Evolutionary conservation across 345 rosid species (phyloP), one percentile per base, ranked within the genome.

Genomic region (Boechera retrofracta): DNA sequence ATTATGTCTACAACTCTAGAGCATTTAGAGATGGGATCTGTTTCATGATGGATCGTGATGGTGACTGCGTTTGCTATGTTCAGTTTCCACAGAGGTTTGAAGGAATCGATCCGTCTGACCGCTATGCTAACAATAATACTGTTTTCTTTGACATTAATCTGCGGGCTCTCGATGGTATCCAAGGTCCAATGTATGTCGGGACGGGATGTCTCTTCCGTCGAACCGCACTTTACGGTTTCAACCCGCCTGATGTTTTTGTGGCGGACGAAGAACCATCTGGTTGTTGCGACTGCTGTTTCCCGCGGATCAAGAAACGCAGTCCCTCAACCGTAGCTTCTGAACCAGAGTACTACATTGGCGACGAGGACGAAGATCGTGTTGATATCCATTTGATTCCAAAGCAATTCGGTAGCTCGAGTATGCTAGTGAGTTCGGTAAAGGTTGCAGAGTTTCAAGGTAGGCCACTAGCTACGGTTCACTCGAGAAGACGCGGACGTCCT

Each of bases 51-150:
- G 97, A 91, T 73, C 74, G 75, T 2, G 84, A 73, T 7, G 98
- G 98, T 6, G 91, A 89, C 38, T 64, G 67, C 3, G 77, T 91
- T 69, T 81, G 79, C 73, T 93, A 86, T 55, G 89, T 93, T 47
- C 98, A 93, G 79, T 91, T 91, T 60, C 98, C 98, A 4, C 94
- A 89, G 51, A 81, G 98, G 81, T 93, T 93, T 49, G 97, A 93
- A 83, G 96, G 97, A 52, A 89, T 89, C 0, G 95, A 93, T 76
- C 90, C 89, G 2, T 88, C 91, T n/a, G 96, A 89, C 54, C 89
- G 94, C 2, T 93, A 91, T 71, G 95, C 98, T 38, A 91, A 91
- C 82, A 88, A 84, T 52, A 93, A 91, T 73, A 88, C 92, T 1
- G 97, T 93, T 26, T 91, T 91, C 89, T 93, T 89, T 49, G 91